A percentile compares a stretch with the other conserved stretches of the same genome.
Conservation (phyloP, 257 asterid genomes). For the Scutellaria galericulata region DNA sequence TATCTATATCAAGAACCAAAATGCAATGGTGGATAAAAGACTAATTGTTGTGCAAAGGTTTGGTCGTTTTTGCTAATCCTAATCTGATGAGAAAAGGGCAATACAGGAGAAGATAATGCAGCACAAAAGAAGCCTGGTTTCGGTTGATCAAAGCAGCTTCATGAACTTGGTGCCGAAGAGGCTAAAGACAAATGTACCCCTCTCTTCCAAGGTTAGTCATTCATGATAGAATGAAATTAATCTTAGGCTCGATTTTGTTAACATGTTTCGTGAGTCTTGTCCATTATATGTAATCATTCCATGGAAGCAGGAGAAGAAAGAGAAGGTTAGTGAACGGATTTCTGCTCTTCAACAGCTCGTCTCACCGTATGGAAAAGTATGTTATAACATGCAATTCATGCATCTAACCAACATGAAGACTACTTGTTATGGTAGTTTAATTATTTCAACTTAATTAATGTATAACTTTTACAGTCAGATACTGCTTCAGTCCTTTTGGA, state of each 20-base stretch:
- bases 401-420: neutral
- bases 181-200: conserved; percentile 58
- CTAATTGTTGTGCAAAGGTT: too few species aligned
- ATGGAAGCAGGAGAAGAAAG: conserved; percentile 75
- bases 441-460: neutral
- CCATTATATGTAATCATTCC: neutral
- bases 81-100: conserved; percentile 31
- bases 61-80: neutral
- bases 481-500: conserved; percentile 90
- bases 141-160: conserved; percentile 64
- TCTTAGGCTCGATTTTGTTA: neutral
- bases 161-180: conserved; percentile 67
- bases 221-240: neutral
- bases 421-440: neutral
- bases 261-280: neutral
- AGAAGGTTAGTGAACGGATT: conserved; percentile 77
- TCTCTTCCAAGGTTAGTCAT: conserved; percentile 73
- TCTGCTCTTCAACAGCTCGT: conserved; percentile 93
- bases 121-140: conserved; percentile 66
- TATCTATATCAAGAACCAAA: too few species aligned
- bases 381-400: neutral
- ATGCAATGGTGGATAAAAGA: too few species aligned
- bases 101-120: conserved; percentile 68
- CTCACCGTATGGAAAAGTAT: conserved; percentile 94
- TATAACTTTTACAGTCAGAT: conserved; percentile 60